Conservation (phyloP, 805 yeast species). For the Saccharomycopsis oosterbeekiorum region DNA sequence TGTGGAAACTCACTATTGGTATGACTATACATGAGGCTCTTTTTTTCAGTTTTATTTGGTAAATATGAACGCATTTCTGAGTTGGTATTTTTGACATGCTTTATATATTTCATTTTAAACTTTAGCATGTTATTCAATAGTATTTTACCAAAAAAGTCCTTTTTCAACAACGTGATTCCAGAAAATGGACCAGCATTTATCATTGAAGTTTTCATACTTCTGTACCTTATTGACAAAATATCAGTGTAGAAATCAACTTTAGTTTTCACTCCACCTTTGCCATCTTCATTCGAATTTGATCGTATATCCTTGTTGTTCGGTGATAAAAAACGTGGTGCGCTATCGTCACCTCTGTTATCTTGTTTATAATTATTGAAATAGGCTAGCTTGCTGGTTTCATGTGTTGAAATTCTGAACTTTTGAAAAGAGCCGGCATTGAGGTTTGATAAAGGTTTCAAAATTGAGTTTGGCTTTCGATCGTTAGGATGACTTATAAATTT, state of each 20-base stretch:
- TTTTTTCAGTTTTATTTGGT: neutral
- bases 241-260: conserved; percentile 11
- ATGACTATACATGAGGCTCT: neutral
- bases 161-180: conserved; percentile 3
- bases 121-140: conserved; percentile 9
- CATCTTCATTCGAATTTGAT: neutral
- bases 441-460: neutral
- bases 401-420: neutral
- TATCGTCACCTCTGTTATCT: neutral
- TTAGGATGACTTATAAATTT: neutral
- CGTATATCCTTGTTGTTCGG: neutral
- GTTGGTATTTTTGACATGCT: neutral
- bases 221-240: conserved; percentile 8
- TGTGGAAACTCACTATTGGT: neutral
- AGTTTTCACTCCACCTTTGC: neutral
- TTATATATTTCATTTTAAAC: neutral
- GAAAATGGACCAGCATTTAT: conserved; percentile 13
- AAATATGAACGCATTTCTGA: neutral
- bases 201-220: conserved; percentile 6
- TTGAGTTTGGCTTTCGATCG: no score
- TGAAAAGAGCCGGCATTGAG: neutral
- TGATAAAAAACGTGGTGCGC: neutral
- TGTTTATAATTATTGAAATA: neutral
- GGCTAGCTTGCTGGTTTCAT: neutral
- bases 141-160: conserved; percentile 14